Percentiles rank a stretch among this genome's conserved stretches.
Evolutionary conservation across 352 stramenopile genomes (phyloP).

Genomic region (Phytophthora chlamydospora): DNA sequence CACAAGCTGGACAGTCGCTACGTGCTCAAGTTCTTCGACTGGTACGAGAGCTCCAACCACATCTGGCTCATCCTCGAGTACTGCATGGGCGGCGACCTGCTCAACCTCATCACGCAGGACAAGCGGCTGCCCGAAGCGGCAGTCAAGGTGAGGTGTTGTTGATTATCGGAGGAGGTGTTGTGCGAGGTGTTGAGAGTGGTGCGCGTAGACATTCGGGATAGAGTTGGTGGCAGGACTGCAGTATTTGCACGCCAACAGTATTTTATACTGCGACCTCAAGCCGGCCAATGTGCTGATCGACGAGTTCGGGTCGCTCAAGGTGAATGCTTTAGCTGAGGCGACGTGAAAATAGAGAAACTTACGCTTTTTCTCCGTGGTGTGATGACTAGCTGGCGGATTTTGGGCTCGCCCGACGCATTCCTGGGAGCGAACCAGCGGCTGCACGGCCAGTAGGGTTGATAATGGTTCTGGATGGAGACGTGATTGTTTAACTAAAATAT

Average conservation of each 20-base stretch:
- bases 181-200: background rate
- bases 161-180: background rate
- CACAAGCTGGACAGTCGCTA: conserved; percentile 87
- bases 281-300: conserved; percentile 93
- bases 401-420: conserved; percentile 85
- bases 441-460: conserved; percentile 40
- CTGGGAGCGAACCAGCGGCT: conserved; percentile 45
- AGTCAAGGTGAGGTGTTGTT: conserved; percentile 56
- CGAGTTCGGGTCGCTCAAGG: conserved; percentile 93
- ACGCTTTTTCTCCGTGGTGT: background rate
- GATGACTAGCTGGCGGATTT: conserved; percentile 86
- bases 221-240: conserved; percentile 83
- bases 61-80: conserved; percentile 96
- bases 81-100: conserved; percentile 91
- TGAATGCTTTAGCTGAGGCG: conserved; percentile 8
- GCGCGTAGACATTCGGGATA: conserved; percentile 62
- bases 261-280: conserved; percentile 93
- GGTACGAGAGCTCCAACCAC: conserved; percentile 96
- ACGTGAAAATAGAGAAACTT: background rate
- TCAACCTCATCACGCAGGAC: conserved; percentile 91
- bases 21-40: conserved; percentile 94
- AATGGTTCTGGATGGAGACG: background rate
- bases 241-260: conserved; percentile 88
- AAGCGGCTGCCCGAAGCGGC: conserved; percentile 80
- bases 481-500: background rate